A percentile compares a stretch with the other conserved stretches of the same genome.
Evolutionary conservation across 805 yeast species (phyloP).

Genomic region (Pichia occidentalis): DNA sequence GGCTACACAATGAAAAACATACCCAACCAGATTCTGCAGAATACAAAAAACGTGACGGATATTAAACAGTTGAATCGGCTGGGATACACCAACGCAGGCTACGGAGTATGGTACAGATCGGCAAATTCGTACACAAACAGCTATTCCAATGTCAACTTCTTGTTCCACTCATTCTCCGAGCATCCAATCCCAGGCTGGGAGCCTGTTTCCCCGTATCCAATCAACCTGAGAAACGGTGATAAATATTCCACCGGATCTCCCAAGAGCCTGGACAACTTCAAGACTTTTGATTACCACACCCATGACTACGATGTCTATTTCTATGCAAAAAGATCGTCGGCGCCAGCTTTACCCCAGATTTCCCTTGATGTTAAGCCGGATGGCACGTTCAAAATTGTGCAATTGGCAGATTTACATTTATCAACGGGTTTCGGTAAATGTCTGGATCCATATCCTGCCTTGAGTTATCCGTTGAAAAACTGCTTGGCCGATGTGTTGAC

Average conservation of each 20-base stretch:
- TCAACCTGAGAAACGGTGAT: constrained; percentile 7
- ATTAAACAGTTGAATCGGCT: constrained; percentile 1
- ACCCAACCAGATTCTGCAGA: constrained; percentile 1
- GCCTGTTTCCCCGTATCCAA: constrained; percentile 6
- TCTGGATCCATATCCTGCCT: constrained; percentile 57
- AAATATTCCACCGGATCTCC: constrained; percentile 3
- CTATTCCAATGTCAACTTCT: constrained; percentile 42
- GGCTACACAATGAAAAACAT: neutral
- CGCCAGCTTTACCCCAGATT: constrained; percentile 25
- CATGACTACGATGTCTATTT: constrained; percentile 15
- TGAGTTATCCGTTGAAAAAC: constrained; percentile 31
- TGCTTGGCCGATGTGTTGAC: constrained; percentile 83
- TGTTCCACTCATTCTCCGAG: constrained; percentile 66
- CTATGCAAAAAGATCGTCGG: constrained; percentile 10
- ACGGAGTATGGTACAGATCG: constrained; percentile 54
- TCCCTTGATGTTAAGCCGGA: constrained; percentile 28
- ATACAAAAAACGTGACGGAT: neutral
- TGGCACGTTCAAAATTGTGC: constrained; percentile 69
- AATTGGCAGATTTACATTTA: constrained; percentile 87
- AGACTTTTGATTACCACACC: constrained; percentile 11
- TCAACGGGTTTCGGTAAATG: constrained; percentile 81
- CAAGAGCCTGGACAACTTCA: constrained; percentile 2
- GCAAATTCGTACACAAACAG: neutral
- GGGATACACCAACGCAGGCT: constrained; percentile 16
- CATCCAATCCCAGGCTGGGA: constrained; percentile 77